Conservation (phyloP, 2,329 filamentous ascomycete genomes). For the Neofusicoccum cordaticola region DNA sequence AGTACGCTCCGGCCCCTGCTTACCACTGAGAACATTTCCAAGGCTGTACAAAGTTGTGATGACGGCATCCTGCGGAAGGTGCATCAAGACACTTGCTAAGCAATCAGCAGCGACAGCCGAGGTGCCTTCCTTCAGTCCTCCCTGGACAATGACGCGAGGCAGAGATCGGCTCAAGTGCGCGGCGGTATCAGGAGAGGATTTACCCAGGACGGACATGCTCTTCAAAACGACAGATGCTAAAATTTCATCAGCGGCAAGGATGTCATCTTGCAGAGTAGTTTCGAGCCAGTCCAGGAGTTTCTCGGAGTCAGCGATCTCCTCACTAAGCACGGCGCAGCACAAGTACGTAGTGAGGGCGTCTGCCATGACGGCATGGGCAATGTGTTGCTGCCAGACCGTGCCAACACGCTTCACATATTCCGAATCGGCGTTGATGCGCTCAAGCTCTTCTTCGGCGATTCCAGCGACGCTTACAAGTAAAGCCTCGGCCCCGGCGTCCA, state of each 20-base stretch:
- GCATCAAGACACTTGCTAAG: constrained; percentile 74
- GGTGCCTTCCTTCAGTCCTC: constrained; percentile 65
- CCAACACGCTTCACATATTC: constrained; percentile 81
- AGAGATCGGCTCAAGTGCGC: constrained; percentile 74
- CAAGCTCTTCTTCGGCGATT: constrained; percentile 78
- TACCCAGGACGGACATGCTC: constrained; percentile 77
- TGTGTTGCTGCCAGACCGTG: constrained; percentile 78
- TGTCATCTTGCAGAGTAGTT: constrained; percentile 71
- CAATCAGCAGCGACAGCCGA: constrained; percentile 79
- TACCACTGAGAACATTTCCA: constrained; percentile 88
- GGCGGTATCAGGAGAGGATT: constrained; percentile 68
- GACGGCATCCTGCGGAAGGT: constrained; percentile 84
- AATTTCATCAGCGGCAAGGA: constrained; percentile 76
- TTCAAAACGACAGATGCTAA: constrained; percentile 77
- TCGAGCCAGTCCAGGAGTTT: constrained; percentile 82
- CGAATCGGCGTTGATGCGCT: constrained; percentile 79
- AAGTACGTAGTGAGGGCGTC: constrained; percentile 78
- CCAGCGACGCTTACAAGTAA: constrained; percentile 60
- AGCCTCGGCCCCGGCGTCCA: constrained; percentile 28
- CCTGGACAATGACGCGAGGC: constrained; percentile 84
- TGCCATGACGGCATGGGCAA: constrained; percentile 83
- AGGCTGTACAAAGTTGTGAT: constrained; percentile 95
- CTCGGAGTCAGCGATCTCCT: constrained; percentile 76
- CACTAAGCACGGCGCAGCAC: constrained; percentile 79
- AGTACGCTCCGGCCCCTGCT: constrained; percentile 51